phyloP scores from a whole-genome alignment of 2,329 filamentous ascomycete species.

The Apiospora kogelbergensis region DNA sequence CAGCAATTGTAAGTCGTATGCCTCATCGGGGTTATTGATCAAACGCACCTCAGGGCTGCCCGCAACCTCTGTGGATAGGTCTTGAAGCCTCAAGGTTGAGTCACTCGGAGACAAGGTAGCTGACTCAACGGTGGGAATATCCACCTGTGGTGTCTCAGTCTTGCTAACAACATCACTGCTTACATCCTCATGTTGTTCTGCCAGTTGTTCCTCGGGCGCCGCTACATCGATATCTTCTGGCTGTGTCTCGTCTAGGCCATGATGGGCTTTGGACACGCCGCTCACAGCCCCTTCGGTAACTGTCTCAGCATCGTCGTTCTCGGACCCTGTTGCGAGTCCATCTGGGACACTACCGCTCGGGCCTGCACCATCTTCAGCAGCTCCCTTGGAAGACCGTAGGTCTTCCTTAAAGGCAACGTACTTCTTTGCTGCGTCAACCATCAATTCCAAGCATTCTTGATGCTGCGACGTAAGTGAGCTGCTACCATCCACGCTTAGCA shows the following conservation, averaged over 20 bases:
- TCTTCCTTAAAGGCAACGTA: conserved; percentile 39
- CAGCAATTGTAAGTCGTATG: background rate
- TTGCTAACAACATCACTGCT: conserved; percentile 14
- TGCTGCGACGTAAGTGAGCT: conserved; percentile 31
- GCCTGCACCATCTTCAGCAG: background rate
- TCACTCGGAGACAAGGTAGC: background rate
- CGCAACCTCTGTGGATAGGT: too few relatives aligned
- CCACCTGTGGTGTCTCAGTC: conserved; percentile 14
- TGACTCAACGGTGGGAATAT: conserved; percentile 10
- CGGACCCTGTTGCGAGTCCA: background rate
- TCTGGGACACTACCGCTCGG: background rate
- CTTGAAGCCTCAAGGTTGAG: background rate
- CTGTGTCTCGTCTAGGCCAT: conserved; percentile 24
- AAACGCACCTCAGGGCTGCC: background rate
- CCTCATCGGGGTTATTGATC: background rate
- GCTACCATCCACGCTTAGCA: conserved; percentile 40
- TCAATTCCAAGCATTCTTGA: conserved; percentile 48
- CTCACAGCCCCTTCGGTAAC: conserved; percentile 9
- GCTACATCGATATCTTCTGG: conserved; percentile 54
- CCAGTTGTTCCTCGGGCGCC: conserved; percentile 39
- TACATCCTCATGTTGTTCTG: conserved; percentile 27
- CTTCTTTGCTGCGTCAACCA: conserved; percentile 50
- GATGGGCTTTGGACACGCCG: conserved; percentile 2
- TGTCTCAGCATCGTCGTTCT: conserved; percentile 8
- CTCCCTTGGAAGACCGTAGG: background rate